These are phyloP conservation scores for Monosporozyma unispora DNA, from an alignment of 805 yeast genomes.

Conservation along the genomic window DNA sequence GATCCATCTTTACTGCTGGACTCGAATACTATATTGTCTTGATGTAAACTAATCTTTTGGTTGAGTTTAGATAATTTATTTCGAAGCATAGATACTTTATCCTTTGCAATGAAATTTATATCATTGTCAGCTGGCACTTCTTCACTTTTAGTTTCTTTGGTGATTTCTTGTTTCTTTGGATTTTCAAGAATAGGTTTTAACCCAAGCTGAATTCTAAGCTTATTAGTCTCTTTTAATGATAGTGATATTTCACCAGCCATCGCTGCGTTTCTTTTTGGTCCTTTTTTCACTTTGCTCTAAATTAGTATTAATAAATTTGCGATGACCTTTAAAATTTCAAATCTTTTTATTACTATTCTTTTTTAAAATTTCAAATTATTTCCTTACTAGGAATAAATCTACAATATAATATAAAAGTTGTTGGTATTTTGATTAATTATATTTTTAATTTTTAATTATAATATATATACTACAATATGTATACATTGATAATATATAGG, in stretches of 20 bases:
- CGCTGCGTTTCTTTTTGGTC: background rate
- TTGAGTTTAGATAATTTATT: slow-evolving; percentile 12
- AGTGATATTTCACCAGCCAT: slow-evolving; percentile 22
- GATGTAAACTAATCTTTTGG: background rate
- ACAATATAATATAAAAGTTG: background rate
- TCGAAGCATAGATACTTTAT: slow-evolving; percentile 14
- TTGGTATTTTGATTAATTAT: background rate
- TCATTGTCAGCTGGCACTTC: background rate
- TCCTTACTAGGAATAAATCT: no score
- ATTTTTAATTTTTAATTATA: slow-evolving; percentile 1
- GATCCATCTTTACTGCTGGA: slow-evolving; percentile 4
- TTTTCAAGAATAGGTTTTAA: slow-evolving; percentile 30
- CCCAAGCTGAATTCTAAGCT: slow-evolving; percentile 33
- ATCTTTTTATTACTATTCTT: no score
- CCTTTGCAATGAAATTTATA: slow-evolving; percentile 8
- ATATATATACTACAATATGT: background rate
- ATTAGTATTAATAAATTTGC: background rate
- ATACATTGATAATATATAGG: background rate
- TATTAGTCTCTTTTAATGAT: slow-evolving; percentile 38
- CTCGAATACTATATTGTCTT: background rate
- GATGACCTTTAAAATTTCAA: background rate
- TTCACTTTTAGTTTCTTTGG: slow-evolving; percentile 3
- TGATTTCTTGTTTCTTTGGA: slow-evolving; percentile 11
- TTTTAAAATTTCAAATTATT: no score
- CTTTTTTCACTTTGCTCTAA: background rate